Percentiles rank a stretch among this genome's conserved stretches.
Conservation (phyloP, 2,329 filamentous ascomycete genomes). For the Phialophora chinensis region DNA sequence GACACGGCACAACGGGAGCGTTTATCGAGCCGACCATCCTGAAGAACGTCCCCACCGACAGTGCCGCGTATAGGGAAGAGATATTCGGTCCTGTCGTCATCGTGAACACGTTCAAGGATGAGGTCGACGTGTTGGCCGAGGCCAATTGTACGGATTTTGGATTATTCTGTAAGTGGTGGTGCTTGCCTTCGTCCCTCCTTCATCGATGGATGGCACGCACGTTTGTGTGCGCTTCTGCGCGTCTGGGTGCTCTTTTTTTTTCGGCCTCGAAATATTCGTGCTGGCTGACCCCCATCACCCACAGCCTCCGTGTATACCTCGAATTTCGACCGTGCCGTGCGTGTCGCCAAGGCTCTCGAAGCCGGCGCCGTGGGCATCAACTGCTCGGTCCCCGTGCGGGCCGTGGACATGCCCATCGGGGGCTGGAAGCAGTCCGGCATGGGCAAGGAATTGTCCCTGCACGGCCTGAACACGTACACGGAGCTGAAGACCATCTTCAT, state of each 20-base stretch:
- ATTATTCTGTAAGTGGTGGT: slow-evolving; percentile 44
- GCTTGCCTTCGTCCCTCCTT: background rate
- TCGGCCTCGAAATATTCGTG: too few relatives aligned
- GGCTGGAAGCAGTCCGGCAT: slow-evolving; percentile 55
- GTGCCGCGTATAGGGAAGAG: slow-evolving; percentile 53
- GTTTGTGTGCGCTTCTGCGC: too few relatives aligned
- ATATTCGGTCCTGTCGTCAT: slow-evolving; percentile 52
- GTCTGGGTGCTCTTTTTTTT: too few relatives aligned
- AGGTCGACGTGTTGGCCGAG: slow-evolving; percentile 46
- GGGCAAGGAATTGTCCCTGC: slow-evolving; percentile 54
- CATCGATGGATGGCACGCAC: too few relatives aligned
- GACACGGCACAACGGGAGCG: slow-evolving; percentile 63
- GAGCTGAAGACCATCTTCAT: slow-evolving; percentile 49
- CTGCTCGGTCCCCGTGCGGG: slow-evolving; percentile 51
- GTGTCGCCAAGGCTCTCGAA: slow-evolving; percentile 49
- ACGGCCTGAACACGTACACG: slow-evolving; percentile 48
- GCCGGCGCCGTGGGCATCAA: slow-evolving; percentile 54
- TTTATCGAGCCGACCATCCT: slow-evolving; percentile 24
- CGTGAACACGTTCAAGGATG: slow-evolving; percentile 46
- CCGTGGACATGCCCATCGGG: slow-evolving; percentile 50
- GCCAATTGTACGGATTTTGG: slow-evolving; percentile 51
- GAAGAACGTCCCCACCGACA: slow-evolving; percentile 7
- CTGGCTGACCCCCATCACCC: background rate
- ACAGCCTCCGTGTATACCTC: slow-evolving; percentile 49
- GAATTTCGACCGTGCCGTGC: slow-evolving; percentile 48